Percentiles rank a stretch among this genome's conserved stretches.
Evolutionary conservation across 2,329 filamentous ascomycete genomes (phyloP).

Genomic region (Byssochlamys sp.): DNA sequence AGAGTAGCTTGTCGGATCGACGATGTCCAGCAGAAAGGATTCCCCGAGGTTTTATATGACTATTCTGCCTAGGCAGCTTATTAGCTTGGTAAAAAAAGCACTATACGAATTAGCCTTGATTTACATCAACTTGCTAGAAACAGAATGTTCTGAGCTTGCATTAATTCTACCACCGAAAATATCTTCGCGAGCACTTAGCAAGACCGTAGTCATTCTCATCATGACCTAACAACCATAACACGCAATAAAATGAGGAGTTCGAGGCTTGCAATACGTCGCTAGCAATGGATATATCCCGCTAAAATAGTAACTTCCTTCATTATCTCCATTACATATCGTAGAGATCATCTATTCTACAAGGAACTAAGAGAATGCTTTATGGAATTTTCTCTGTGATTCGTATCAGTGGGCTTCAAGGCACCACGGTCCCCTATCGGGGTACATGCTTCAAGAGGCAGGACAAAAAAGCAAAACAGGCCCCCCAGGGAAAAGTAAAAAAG

Average conservation of each 20-base stretch:
- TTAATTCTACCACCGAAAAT: too few species aligned
- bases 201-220: too few species aligned
- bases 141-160: too few species aligned
- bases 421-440: background rate
- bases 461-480: background rate
- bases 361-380: background rate
- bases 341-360: background rate
- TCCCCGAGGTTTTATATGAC: constrained; percentile 9
- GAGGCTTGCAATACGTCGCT: background rate
- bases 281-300: background rate
- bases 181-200: too few species aligned
- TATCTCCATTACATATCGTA: background rate
- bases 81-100: background rate
- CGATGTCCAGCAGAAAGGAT: constrained; percentile 7
- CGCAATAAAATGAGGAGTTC: too few species aligned
- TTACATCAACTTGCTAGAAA: too few species aligned
- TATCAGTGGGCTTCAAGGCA: background rate
- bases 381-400: background rate
- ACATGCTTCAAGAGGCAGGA: background rate
- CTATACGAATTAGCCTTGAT: background rate
- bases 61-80: background rate
- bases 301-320: background rate
- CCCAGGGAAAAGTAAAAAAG: background rate
- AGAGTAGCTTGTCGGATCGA: constrained; percentile 9
- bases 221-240: too few species aligned